A percentile compares a stretch with the other conserved stretches of the same genome.
Evolutionary conservation across 2,329 filamentous ascomycete genomes (phyloP).

Genomic region (Penicillium sp.): DNA sequence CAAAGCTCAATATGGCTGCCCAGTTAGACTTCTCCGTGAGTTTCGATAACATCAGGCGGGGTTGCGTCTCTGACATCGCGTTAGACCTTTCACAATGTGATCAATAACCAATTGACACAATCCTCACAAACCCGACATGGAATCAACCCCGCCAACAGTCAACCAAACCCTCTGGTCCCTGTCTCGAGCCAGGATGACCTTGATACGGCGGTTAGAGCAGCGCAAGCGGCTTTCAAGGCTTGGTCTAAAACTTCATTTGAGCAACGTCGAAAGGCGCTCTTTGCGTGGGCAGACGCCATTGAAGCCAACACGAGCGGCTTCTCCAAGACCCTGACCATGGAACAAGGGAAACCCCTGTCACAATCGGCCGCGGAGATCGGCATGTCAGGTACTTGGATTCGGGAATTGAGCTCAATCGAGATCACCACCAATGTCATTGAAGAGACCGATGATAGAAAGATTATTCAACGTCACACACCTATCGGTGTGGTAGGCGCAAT

Average conservation of each 20-base stretch:
- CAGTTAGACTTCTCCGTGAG: conserved; percentile 14
- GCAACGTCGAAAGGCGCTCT: conserved; percentile 35
- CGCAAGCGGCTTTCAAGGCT: conserved; percentile 49
- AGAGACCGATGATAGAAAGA: conserved; percentile 45
- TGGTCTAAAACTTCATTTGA: conserved; percentile 47
- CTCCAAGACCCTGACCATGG: conserved; percentile 42
- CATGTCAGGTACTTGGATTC: conserved; percentile 27
- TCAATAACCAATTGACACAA: conserved; percentile 52
- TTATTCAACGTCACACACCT: conserved; percentile 40
- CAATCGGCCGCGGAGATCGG: conserved; percentile 31
- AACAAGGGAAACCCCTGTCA: conserved; percentile 44
- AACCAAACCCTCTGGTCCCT: conserved; percentile 55
- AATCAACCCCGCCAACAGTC: conserved; percentile 55
- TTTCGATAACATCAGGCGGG: background rate
- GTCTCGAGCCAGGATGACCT: conserved; percentile 53
- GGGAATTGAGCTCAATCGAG: conserved; percentile 27
- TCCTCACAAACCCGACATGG: conserved; percentile 50
- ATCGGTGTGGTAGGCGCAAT: conserved; percentile 54
- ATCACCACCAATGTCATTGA: conserved; percentile 52
- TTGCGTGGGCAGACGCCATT: conserved; percentile 37
- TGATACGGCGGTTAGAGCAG: conserved; percentile 53
- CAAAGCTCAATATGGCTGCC: background rate
- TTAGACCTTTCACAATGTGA: conserved; percentile 54
- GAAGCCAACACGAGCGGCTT: conserved; percentile 40
- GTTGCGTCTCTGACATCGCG: background rate